Evolutionary conservation across 1,284 basidiomycete genomes (phyloP).

Genomic region (Athelia sp.): DNA sequence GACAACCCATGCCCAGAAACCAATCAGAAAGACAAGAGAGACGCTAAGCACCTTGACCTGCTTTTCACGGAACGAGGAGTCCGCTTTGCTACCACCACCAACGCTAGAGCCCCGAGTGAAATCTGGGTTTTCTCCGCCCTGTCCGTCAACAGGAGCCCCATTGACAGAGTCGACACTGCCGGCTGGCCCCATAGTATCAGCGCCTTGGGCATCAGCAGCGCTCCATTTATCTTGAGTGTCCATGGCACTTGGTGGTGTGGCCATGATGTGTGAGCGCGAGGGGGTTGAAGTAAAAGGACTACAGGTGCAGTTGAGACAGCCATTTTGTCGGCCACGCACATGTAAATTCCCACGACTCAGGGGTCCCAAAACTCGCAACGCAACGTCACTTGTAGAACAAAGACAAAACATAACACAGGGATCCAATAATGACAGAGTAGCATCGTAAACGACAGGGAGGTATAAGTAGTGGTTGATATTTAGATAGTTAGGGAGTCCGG

Average conservation of each 20-base stretch:
- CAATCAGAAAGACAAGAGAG: constrained; percentile 45
- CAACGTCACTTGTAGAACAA: no score
- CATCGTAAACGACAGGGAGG: no score
- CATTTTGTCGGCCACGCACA: no score
- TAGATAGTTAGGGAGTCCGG: background rate
- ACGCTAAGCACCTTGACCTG: constrained; percentile 85
- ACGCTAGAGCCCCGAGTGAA: constrained; percentile 44
- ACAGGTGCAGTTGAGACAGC: no score
- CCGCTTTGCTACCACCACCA: constrained; percentile 39
- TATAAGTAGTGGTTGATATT: no score
- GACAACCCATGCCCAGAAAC: constrained; percentile 21
- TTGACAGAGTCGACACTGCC: constrained; percentile 39
- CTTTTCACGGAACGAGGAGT: constrained; percentile 62
- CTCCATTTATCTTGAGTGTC: constrained; percentile 47
- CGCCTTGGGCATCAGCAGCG: constrained; percentile 44
- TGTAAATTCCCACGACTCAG: no score
- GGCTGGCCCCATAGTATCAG: constrained; percentile 42
- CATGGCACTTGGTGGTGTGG: constrained; percentile 40
- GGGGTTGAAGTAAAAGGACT: background rate
- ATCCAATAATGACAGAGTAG: no score
- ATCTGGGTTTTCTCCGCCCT: constrained; percentile 41
- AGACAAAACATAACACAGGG: no score
- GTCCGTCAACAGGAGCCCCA: constrained; percentile 36
- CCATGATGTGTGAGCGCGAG: constrained; percentile 31
- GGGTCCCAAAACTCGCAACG: no score